Percentiles rank a stretch among this genome's conserved stretches.
These are phyloP conservation scores for Cnidoscolus chayamansa DNA, from an alignment of 441 rosid species.

Conservation along the genomic window DNA sequence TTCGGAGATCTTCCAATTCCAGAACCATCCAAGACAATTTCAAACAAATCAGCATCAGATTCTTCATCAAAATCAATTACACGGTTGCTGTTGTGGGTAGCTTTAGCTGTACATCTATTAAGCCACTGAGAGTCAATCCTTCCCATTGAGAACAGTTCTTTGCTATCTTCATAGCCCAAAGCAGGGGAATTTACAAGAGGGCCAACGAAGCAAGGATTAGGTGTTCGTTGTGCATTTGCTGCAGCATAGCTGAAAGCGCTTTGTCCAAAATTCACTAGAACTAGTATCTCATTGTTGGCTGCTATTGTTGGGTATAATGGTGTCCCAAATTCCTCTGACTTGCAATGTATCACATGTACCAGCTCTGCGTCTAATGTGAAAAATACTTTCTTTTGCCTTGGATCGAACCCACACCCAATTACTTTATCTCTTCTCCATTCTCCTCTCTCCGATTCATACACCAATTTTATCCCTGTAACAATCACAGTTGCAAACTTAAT, in stretches of 20 bases:
- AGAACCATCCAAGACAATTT: constrained; percentile 59
- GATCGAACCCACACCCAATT: constrained; percentile 68
- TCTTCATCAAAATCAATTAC: constrained; percentile 68
- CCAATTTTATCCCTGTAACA: constrained; percentile 55
- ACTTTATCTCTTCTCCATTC: constrained; percentile 50
- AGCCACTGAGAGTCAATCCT: constrained; percentile 87
- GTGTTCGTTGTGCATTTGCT: constrained; percentile 56
- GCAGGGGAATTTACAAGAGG: constrained; percentile 48
- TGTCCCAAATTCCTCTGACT: constrained; percentile 53
- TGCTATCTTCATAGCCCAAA: constrained; percentile 65
- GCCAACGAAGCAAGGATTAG: constrained; percentile 67
- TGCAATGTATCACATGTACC: constrained; percentile 55
- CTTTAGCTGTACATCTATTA: constrained; percentile 40
- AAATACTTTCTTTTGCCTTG: constrained; percentile 56
- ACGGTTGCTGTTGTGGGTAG: constrained; percentile 26
- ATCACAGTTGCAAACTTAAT: background rate
- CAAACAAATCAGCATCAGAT: constrained; percentile 89
- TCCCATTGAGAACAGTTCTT: constrained; percentile 89
- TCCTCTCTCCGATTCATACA: constrained; percentile 47
- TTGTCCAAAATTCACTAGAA: constrained; percentile 65
- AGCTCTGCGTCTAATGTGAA: constrained; percentile 58
- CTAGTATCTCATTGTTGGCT: constrained; percentile 40
- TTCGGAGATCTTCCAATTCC: constrained; percentile 41
- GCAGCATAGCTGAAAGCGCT: constrained; percentile 46
- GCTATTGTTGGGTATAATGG: constrained; percentile 66